phyloP scores from a whole-genome alignment of 352 stramenopile genomes.

The Globisporangium abappressorium region DNA sequence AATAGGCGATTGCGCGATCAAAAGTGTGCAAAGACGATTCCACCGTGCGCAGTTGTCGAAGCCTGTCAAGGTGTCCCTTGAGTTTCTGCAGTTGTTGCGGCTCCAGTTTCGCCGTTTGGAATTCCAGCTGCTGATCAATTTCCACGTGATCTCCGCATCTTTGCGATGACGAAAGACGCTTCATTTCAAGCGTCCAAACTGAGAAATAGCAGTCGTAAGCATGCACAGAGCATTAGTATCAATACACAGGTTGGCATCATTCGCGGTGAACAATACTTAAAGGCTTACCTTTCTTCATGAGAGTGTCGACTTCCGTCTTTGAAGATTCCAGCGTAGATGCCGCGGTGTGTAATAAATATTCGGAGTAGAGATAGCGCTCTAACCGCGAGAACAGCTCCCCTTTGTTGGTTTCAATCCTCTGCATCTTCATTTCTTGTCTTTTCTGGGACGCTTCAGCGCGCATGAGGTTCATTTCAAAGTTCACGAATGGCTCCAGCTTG shows the following conservation, averaged over 20 bases:
- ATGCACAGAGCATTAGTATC: slow-evolving; percentile 4
- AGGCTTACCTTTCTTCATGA: slow-evolving; percentile 69
- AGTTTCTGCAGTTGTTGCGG: slow-evolving; percentile 56
- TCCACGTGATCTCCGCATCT: slow-evolving; percentile 59
- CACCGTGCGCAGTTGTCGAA: slow-evolving; percentile 73
- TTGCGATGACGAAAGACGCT: slow-evolving; percentile 50
- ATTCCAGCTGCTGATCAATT: slow-evolving; percentile 54
- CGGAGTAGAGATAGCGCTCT: slow-evolving; percentile 74
- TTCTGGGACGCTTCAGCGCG: slow-evolving; percentile 73
- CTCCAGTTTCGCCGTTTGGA: slow-evolving; percentile 76
- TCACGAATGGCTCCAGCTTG: slow-evolving; percentile 77
- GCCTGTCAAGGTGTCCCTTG: slow-evolving; percentile 59
- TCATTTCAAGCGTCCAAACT: slow-evolving; percentile 65
- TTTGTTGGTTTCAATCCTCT: slow-evolving; percentile 80
- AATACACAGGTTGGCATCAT: background rate
- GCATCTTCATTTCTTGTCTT: slow-evolving; percentile 81
- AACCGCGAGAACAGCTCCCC: slow-evolving; percentile 69
- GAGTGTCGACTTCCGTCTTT: slow-evolving; percentile 61
- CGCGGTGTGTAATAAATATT: slow-evolving; percentile 76
- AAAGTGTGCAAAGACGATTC: slow-evolving; percentile 78
- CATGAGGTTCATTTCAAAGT: slow-evolving; percentile 84
- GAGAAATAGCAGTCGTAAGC: background rate
- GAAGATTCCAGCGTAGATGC: slow-evolving; percentile 48
- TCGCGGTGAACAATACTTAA: background rate
- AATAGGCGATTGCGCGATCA: slow-evolving; percentile 74